These are phyloP conservation scores for Leccinum solheimii DNA, from an alignment of 1,284 basidiomycete species.

Conservation along the genomic window DNA sequence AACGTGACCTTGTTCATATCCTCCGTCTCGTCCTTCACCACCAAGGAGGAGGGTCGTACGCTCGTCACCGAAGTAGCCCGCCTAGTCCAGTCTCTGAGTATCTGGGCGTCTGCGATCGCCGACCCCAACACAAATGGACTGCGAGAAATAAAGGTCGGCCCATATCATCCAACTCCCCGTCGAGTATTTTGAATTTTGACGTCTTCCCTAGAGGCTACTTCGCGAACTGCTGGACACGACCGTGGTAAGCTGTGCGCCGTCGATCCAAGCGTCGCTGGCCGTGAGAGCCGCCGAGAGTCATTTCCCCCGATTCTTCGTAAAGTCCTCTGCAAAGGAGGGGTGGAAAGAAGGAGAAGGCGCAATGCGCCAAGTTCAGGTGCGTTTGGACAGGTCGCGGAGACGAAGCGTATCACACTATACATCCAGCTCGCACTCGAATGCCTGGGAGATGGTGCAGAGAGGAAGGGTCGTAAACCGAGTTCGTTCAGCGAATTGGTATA, in stretches of 20 bases:
- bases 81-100: constrained; percentile 32
- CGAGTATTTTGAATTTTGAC: not conserved
- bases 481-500: constrained; percentile 46
- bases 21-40: constrained; percentile 28
- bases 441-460: constrained; percentile 4
- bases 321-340: constrained; percentile 31
- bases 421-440: constrained; percentile 22
- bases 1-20: constrained; percentile 40
- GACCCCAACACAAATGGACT: constrained; percentile 17
- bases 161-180: not conserved
- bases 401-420: constrained; percentile 21
- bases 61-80: constrained; percentile 38
- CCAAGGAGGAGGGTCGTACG: constrained; percentile 38
- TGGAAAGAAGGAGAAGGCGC: constrained; percentile 44
- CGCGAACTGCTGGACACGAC: constrained; percentile 42
- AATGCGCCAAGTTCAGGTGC: constrained; percentile 42
- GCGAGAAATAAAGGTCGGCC: constrained; percentile 31
- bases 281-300: constrained; percentile 46
- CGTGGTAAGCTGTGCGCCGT: constrained; percentile 41
- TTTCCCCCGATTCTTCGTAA: constrained; percentile 47
- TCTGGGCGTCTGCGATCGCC: constrained; percentile 35
- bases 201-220: constrained; percentile 40
- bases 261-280: constrained; percentile 45
- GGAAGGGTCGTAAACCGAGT: constrained; percentile 8
- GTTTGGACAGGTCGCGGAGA: constrained; percentile 16